A percentile compares a stretch with the other conserved stretches of the same genome.
Conservation (phyloP, 73 alveolate species). For the Diophrys sp. region DNA sequence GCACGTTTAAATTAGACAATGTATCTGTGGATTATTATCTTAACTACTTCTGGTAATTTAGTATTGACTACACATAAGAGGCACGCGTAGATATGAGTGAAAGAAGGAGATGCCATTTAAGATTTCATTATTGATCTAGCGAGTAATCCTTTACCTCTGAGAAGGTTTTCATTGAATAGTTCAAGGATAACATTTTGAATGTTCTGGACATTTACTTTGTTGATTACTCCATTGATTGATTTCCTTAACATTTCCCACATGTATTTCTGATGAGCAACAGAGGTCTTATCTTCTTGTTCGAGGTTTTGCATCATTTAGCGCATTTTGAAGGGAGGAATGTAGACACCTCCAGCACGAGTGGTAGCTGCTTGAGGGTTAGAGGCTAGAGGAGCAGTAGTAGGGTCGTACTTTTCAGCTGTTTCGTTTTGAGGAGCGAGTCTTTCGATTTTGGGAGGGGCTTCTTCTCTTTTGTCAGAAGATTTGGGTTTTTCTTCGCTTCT, state of each 20-base stretch:
- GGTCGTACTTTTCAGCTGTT: neutral
- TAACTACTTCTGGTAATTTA: conserved; percentile 97
- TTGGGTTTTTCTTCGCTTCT: too few relatives aligned
- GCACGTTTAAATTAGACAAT: conserved; percentile 94
- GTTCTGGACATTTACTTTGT: conserved; percentile 91
- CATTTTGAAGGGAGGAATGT: conserved; percentile 94
- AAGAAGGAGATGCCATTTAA: conserved; percentile 90
- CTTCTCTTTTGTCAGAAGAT: too few relatives aligned
- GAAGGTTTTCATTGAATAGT: conserved; percentile 97
- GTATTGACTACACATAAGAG: conserved; percentile 96
- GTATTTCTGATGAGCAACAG: conserved; percentile 92
- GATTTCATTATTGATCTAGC: conserved; percentile 94
- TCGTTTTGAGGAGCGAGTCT: neutral
- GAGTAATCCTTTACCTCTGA: conserved; percentile 98
- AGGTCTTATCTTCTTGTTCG: conserved; percentile 82
- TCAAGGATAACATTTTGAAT: conserved; percentile 89
- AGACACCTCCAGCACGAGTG: conserved; percentile 88
- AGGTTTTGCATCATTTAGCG: conserved; percentile 87
- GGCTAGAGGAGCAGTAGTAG: conserved; percentile 1
- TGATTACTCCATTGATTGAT: conserved; percentile 96
- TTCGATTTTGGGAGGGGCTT: neutral
- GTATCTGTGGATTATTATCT: conserved; percentile 88
- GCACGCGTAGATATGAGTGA: conserved; percentile 98
- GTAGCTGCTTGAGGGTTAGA: conserved; percentile 10
- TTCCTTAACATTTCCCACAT: conserved; percentile 99